Conservation (phyloP, 2,329 filamentous ascomycete species). For the Ampelomyces quisqualis region DNA sequence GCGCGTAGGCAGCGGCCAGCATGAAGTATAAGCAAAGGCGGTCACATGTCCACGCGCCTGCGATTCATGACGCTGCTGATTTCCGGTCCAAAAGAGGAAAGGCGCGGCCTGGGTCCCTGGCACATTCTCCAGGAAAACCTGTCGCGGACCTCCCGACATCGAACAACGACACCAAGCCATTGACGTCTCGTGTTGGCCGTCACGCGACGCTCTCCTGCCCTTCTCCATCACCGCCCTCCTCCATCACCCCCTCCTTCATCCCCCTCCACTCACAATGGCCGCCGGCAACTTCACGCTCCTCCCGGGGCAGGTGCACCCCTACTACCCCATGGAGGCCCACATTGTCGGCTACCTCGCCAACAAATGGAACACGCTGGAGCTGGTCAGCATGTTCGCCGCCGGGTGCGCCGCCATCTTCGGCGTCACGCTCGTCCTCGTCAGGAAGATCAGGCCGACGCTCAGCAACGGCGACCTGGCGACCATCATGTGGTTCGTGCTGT, state of each 20-base stretch:
- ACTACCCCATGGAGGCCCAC: constrained; percentile 66
- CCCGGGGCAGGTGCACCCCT: constrained; percentile 57
- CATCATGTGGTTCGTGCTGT: constrained; percentile 75
- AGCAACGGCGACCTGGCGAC: constrained; percentile 57
- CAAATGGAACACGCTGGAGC: constrained; percentile 57
- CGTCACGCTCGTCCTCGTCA: constrained; percentile 57
- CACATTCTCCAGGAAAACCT: background rate
- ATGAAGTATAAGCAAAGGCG: no score
- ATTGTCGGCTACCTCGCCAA: constrained; percentile 68
- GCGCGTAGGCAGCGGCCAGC: no score
- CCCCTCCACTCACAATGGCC: constrained; percentile 10
- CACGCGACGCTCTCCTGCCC: background rate
- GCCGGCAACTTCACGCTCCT: constrained; percentile 15
- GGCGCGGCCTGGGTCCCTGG: background rate
- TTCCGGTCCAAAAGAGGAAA: no score
- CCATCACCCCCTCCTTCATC: background rate
- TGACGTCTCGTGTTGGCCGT: background rate
- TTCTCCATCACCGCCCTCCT: background rate
- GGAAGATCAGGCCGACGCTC: constrained; percentile 55
- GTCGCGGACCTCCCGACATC: background rate
- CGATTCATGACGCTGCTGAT: no score
- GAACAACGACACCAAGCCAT: background rate
- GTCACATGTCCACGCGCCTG: no score
- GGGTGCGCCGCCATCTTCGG: constrained; percentile 60
- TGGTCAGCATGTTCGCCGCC: constrained; percentile 62